Base-by-base conservation (phyloP, 306 rosid species). In the Inga oerstediana region DNA sequence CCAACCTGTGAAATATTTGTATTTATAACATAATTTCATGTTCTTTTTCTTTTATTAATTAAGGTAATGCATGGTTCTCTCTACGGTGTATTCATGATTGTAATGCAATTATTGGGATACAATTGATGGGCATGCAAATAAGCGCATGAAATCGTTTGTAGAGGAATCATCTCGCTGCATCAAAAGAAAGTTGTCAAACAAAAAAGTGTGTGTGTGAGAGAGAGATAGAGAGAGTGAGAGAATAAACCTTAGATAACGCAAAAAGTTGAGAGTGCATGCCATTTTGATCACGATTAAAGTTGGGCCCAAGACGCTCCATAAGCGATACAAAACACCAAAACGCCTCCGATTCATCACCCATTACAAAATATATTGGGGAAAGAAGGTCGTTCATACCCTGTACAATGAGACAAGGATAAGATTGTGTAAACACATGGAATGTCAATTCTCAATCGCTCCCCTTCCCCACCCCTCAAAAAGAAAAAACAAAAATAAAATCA, bases 251-350 rank as follows among this genome's bases (percentile, higher is more conserved):
- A 13, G 95, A 92, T 85, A 97, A 84, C n/a, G 99, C 95, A 91
- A 97, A 97, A 59, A 97, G 98, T 87, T 97, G 99, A 79, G 98
- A 92, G 85, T 97, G 99, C 99, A 97, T 97, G 89, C 99, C 99
- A 64, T 90, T 97, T 86, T 97, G 99, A 86, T 97, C 98, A 52
- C 98, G 99, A 81, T 97, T 97, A 82, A 97, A 97, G 89, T 97
- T 97, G 74, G 99, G 97, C 82, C 99, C 99, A 30, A 97, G 94
- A 51, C 97, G 97, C 80, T 91, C 97, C 99, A 97, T 90, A 73
- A 97, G 85, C 24, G 94, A 91, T 83, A 90, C 98, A 85, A 97
- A 97, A 88, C 98, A 97, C 99, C 99, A 97, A 89, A 97, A 97
- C 72, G 99, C 89, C 80, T 92, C 95, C 4, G 99, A 90, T 77